Evolutionary conservation across 345 rosid genomes (phyloP).

Genomic region (Eucalyptus guilfoylei): DNA sequence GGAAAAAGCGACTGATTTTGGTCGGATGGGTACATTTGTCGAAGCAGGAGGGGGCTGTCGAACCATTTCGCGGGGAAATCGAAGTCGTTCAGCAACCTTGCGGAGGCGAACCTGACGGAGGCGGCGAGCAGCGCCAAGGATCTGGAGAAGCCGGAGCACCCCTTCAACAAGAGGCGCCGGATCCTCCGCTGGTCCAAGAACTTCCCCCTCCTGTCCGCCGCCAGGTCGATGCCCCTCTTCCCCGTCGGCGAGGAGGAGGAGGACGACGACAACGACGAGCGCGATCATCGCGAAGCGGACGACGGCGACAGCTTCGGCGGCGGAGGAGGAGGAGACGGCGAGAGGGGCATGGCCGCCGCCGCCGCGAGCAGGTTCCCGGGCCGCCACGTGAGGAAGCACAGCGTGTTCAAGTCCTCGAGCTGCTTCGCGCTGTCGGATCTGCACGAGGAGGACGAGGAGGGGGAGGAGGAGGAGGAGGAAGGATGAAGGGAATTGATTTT

Average conservation of each 20-base stretch:
- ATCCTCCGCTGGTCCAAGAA: slow-evolving; percentile 27
- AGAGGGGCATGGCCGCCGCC: neutral
- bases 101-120: slow-evolving; percentile 51
- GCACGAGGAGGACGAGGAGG: slow-evolving; percentile 24
- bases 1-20: neutral
- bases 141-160: slow-evolving; percentile 55
- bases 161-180: slow-evolving; percentile 72
- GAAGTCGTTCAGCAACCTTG: slow-evolving; percentile 60
- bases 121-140: slow-evolving; percentile 27
- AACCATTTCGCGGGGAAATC: slow-evolving; percentile 72
- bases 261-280: neutral
- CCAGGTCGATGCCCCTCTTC: slow-evolving; percentile 77
- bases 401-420: slow-evolving; percentile 31
- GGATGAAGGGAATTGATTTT: neutral
- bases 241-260: slow-evolving; percentile 26
- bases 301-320: neutral
- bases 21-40: neutral
- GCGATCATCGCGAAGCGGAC: neutral
- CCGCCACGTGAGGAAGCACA: neutral
- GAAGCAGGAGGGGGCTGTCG: slow-evolving; percentile 66
- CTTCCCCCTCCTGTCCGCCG: slow-evolving; percentile 17
- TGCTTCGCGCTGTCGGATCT: slow-evolving; percentile 70
- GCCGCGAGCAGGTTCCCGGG: neutral
- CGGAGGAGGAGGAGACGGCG: neutral
- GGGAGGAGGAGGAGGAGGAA: slow-evolving; percentile 3